Evolutionary conservation across 2,329 filamentous ascomycete genomes (phyloP).

Genomic region (Paracorniculantispora psalliotae): DNA sequence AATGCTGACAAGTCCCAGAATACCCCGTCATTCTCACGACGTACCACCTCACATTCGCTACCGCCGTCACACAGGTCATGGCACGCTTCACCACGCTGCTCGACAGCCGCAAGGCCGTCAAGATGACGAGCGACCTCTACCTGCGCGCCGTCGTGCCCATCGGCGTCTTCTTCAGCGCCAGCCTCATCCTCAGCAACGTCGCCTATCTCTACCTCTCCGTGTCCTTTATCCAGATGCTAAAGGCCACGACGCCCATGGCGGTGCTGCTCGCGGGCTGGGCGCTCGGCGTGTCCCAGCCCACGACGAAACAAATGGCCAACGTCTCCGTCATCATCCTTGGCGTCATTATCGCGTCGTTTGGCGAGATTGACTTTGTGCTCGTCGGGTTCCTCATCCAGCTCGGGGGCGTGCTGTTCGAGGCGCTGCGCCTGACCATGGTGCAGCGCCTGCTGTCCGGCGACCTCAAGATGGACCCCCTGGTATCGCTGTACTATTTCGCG

Average conservation of each 20-base stretch:
- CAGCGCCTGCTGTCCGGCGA: conserved; percentile 74
- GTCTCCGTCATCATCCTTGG: conserved; percentile 92
- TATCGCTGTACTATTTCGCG: conserved; percentile 87
- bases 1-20: conserved; percentile 35
- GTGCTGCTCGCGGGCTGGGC: conserved; percentile 87
- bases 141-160: conserved; percentile 91
- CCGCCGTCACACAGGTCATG: conserved; percentile 88
- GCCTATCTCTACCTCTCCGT: conserved; percentile 94
- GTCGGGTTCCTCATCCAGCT: conserved; percentile 75
- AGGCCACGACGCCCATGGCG: conserved; percentile 93
- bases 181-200: conserved; percentile 92
- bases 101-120: conserved; percentile 90
- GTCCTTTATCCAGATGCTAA: conserved; percentile 98
- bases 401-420: conserved; percentile 75
- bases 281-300: conserved; percentile 77
- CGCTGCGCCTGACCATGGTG: conserved; percentile 77
- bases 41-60: conserved; percentile 93
- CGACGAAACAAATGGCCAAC: conserved; percentile 82
- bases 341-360: conserved; percentile 89
- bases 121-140: conserved; percentile 95
- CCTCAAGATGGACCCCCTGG: conserved; percentile 88
- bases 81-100: conserved; percentile 84
- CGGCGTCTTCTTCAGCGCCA: conserved; percentile 91
- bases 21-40: conserved; percentile 82
- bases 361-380: conserved; percentile 90